Conservation (phyloP, 1,284 basidiomycete species). For the Xanthoconium separans region DNA sequence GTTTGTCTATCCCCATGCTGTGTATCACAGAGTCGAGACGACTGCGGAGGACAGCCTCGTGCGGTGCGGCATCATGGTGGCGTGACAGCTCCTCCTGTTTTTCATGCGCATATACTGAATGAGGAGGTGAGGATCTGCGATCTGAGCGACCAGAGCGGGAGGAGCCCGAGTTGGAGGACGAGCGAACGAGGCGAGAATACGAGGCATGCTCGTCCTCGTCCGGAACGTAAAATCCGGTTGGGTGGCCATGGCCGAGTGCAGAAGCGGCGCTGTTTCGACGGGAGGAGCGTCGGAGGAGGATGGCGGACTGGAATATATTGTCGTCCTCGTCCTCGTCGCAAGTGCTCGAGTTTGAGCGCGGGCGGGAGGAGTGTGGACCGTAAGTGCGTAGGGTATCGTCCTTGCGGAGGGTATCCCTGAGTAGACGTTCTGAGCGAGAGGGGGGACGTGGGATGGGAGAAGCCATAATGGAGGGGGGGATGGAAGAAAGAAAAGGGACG, state of each 20-base stretch:
- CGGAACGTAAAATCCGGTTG: slow-evolving; percentile 24
- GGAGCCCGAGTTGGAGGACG: slow-evolving; percentile 30
- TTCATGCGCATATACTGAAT: slow-evolving; percentile 14
- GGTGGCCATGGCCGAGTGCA: slow-evolving; percentile 9
- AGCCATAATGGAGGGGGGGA: slow-evolving; percentile 12
- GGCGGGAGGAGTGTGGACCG: slow-evolving; percentile 11
- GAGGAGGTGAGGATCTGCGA: slow-evolving; percentile 14
- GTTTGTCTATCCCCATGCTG: slow-evolving; percentile 30
- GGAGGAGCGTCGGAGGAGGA: slow-evolving; percentile 22
- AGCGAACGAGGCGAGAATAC: slow-evolving; percentile 30
- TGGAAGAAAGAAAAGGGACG: slow-evolving; percentile 2
- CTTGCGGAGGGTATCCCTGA: slow-evolving; percentile 55
- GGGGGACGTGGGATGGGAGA: slow-evolving; percentile 24
- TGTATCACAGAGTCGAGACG: slow-evolving; percentile 53
- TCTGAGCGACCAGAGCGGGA: slow-evolving; percentile 26
- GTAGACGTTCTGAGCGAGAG: slow-evolving; percentile 52
- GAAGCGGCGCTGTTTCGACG: slow-evolving; percentile 23
- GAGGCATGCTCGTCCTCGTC: slow-evolving; percentile 28
- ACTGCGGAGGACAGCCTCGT: slow-evolving; percentile 54
- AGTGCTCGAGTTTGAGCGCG: slow-evolving; percentile 31
- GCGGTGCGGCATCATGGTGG: slow-evolving; percentile 41
- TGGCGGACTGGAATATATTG: slow-evolving; percentile 29
- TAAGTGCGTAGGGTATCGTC: slow-evolving; percentile 39
- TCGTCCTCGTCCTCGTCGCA: slow-evolving; percentile 34
- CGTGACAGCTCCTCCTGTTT: slow-evolving; percentile 20